These are phyloP conservation scores for Trichoderma polysporum DNA, from an alignment of 2,329 filamentous ascomycete genomes.

Conservation along the genomic window DNA sequence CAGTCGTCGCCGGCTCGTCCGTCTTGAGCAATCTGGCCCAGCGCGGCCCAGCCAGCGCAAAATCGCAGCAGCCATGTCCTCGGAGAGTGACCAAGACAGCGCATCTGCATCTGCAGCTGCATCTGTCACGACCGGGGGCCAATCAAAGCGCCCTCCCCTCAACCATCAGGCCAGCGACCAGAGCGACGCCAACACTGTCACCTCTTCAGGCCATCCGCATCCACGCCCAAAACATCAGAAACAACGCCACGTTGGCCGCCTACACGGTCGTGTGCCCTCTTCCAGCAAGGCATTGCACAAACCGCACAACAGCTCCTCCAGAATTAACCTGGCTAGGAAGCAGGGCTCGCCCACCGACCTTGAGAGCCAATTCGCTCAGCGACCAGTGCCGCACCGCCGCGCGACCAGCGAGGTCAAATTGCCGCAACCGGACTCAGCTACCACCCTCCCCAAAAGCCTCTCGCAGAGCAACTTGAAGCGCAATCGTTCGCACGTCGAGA, in stretches of 20 bases:
- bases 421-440: slow-evolving; percentile 43
- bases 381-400: slow-evolving; percentile 43
- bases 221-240: slow-evolving; percentile 33
- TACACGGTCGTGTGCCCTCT: slow-evolving; percentile 54
- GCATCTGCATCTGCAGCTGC: slow-evolving; percentile 33
- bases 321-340: slow-evolving; percentile 44
- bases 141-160: slow-evolving; percentile 55
- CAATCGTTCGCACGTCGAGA: slow-evolving; percentile 59
- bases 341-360: slow-evolving; percentile 41
- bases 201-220: slow-evolving; percentile 26
- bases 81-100: slow-evolving; percentile 49
- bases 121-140: slow-evolving; percentile 41
- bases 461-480: slow-evolving; percentile 58
- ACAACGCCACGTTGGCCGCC: slow-evolving; percentile 42
- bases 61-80: slow-evolving; percentile 37
- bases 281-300: slow-evolving; percentile 53
- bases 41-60: slow-evolving; percentile 7
- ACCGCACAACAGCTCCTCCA: slow-evolving; percentile 36
- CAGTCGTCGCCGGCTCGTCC: neutral
- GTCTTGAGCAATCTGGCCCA: neutral
- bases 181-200: slow-evolving; percentile 32
- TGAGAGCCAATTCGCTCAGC: slow-evolving; percentile 33
- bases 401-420: slow-evolving; percentile 53
- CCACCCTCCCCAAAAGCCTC: slow-evolving; percentile 53
- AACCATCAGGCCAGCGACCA: slow-evolving; percentile 36